Evolutionary conservation across 768 basidiomycete genomes (phyloP), one percentile per base, ranked within the genome.

Genomic region (Termitomyces sp.): DNA sequence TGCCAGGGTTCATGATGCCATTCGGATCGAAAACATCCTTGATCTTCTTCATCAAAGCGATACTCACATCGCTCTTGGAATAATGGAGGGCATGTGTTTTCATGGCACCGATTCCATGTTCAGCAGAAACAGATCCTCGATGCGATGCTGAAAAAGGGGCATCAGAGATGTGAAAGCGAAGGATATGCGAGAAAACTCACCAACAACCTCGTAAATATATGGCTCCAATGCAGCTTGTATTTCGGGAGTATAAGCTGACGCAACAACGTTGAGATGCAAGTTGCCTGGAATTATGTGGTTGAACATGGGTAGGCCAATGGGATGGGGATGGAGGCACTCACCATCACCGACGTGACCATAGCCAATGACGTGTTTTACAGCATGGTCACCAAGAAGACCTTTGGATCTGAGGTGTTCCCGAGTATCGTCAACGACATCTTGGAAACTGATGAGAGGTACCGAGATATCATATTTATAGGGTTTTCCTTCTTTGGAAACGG

Each of bases 311-410:
- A 22, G 22, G 39, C n/a, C n/a, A n/a, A n/a, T n/a, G 18, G 20
- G 22, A 50, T 39, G 24, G 32, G 52, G 55, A 15, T 13, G 1
- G 40, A 54, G 36, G 32, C 24, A 76, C 88, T 69, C 69, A 89
- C 96, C 95, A 75, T 99, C 97, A 24, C 97, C 97, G 57, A 98
- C 88, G 73, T 99, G 97, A 13, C 97, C 97, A 67, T 93, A 99
- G 12, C 97, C 97, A 61, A 96, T 76, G 15, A 96, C 92, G 69
- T 88, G 84, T 71, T 89, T 90, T 44, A 98, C 90, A 32, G 85
- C 88, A 49, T 85, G 79, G 18, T 90, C 87, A 15, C 81, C 83
- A 45, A 93, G 77, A 11, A 92, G 80, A 4, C 88, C 90, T 66
- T 88, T 87, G 22, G 84, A 82, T 38, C 79, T 73, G 40, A 98